Evolutionary conservation across 805 yeast species (phyloP), one percentile per base, ranked within the genome.

Genomic region (Phaffomyces thermotolerans): DNA sequence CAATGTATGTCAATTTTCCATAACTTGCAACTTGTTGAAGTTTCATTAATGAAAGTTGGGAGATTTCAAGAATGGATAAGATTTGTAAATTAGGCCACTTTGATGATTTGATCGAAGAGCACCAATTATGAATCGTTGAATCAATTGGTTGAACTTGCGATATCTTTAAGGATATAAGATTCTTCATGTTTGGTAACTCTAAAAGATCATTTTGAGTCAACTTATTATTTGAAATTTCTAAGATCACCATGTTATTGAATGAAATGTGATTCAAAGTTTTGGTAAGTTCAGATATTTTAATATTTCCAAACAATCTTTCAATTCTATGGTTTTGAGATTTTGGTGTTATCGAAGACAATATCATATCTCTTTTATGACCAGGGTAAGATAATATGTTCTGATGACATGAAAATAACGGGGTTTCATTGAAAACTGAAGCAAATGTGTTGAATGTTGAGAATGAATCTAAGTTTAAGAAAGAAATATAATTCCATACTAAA

Each of bases 221-320:
- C 5, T 44, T 48, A 13, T 48, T 47, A 22, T 37, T 35, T 12
- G 53, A 39, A 4, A 57, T 41, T 18, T 56, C 57, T 22, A 56
- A 34, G 4, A 53, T 40, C 4, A 48, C 39, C 15, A 57, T 10
- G 31, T 57, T 48, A 0, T 43, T 17, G 24, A 54, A 57, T 5
- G 34, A n/a, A 15, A 36, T 44, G 10, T 37, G 9, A 39, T 50
- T 50, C 24, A 57, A 41, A 1, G 48, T 24, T 8, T 37, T 36
- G 12, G 47, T 46, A n/a, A 56, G 41, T 8, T 42, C 40, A 3
- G 52, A 39, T 12, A 52, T 32, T 7, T 45, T 37, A 13, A 60
- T 34, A 45, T 65, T 64, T 4, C 52, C 45, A 34, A 54, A 62
- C 2, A 65, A 44, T 6, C 67, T 56, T 45, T 67, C 71, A n/a